Base-by-base conservation (phyloP, 2,329 filamentous ascomycete genomes). In the Aureobasidium vineae region DNA sequence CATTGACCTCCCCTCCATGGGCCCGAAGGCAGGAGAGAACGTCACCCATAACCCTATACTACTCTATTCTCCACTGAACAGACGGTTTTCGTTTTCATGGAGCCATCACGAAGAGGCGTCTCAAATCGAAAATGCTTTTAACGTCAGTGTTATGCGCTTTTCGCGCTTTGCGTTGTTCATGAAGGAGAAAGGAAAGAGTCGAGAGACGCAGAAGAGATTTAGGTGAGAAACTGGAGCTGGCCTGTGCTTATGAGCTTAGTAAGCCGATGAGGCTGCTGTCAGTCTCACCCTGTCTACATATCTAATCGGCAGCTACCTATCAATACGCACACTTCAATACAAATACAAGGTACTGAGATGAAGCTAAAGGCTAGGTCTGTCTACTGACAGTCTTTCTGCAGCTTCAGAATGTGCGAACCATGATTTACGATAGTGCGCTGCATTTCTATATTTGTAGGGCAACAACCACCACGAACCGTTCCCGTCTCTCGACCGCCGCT, bases 71-170 rank as follows among this genome's bases (percentile, higher is more conserved):
- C 71, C 75, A 76, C 75, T 76, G 72, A 71, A 74, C 74, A 73
- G 74, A 76, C 74, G 75, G 74, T 76, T 76, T 76, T 74, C 74
- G 74, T 75, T 72, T 71, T 77, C 75, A 76, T 77, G 75, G 74
- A 76, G 75, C 75, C 73, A 63, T 71, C 74, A 68, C 73, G 71
- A 70, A 67, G 71, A 71, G 73, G 73, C 72, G 74, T 76, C 73
- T 76, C 74, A 72, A 76, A 70, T 74, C 72, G 74, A 76, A 76
- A 77, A 76, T 77, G 75, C 75, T 76, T 74, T 77, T 75, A 75
- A 65, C 33, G 73, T 73, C 72, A 73, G 75, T 75, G 75, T 76
- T 75, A 61, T 63, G 59, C 59, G 67, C 67, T 71, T 64, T 64
- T 54, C 38, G 61, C 61, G 63, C 61, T 76, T 43, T 75, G 74